These are phyloP conservation scores for Teunomyces kruisii DNA, from an alignment of 805 yeast genomes.

Conservation along the genomic window DNA sequence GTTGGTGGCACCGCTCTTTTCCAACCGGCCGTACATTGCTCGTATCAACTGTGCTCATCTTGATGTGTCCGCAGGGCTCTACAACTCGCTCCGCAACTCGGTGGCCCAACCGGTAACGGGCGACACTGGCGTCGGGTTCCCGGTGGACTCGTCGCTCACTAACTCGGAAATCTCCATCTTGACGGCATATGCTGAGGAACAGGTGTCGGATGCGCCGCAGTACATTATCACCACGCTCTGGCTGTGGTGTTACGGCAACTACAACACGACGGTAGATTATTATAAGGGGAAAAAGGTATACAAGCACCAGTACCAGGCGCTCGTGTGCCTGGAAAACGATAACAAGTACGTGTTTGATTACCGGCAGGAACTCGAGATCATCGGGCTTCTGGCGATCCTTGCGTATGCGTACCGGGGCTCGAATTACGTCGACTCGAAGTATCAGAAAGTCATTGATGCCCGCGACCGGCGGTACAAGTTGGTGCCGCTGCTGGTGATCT, in stretches of 20 bases:
- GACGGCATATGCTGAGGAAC: conserved; percentile 44
- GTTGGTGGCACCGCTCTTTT: conserved; percentile 26
- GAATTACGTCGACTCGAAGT: conserved; percentile 11
- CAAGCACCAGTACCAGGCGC: conserved; percentile 12
- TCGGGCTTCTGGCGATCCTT: conserved; percentile 44
- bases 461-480: conserved; percentile 17
- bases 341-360: conserved; percentile 43
- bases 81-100: conserved; percentile 39
- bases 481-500: conserved; percentile 28
- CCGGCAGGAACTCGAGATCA: conserved; percentile 34
- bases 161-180: conserved; percentile 49
- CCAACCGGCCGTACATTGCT: conserved; percentile 23
- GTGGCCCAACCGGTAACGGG: conserved; percentile 17
- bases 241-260: conserved; percentile 48
- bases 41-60: conserved; percentile 50
- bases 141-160: conserved; percentile 38
- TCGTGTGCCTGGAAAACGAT: conserved; percentile 20
- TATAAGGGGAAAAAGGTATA: conserved; percentile 6
- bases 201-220: conserved; percentile 51
- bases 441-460: conserved; percentile 10
- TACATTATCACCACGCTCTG: conserved; percentile 40
- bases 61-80: conserved; percentile 55
- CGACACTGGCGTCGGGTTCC: conserved; percentile 10
- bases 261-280: conserved; percentile 20
- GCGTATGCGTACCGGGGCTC: conserved; percentile 46